These are phyloP conservation scores for Xylaria sp. DNA, from an alignment of 2,329 filamentous ascomycete genomes.

Conservation along the genomic window DNA sequence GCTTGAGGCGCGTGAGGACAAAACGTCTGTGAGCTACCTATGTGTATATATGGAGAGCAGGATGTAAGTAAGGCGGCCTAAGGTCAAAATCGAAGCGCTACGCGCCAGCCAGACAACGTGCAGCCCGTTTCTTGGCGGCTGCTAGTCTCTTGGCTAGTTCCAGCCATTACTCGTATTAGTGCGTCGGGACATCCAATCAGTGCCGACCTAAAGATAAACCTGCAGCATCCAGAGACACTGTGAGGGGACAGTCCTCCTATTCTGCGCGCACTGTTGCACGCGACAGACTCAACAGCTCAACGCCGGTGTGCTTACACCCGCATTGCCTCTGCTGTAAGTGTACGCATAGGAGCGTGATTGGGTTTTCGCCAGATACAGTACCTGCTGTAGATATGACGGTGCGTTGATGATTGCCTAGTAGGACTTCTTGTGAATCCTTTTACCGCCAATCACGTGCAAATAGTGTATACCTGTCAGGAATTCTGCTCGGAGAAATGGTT, in stretches of 20 bases:
- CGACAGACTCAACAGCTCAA: constrained; percentile 21
- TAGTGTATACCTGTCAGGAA: not conserved
- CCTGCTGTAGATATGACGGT: constrained; percentile 8
- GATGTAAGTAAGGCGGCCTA: not conserved
- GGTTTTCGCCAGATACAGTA: not conserved
- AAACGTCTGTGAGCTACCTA: not conserved
- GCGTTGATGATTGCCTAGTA: constrained; percentile 3
- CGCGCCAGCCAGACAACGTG: not conserved
- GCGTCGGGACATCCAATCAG: constrained; percentile 42
- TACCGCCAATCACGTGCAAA: not conserved
- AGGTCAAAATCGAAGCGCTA: not conserved
- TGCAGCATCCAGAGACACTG: constrained; percentile 46
- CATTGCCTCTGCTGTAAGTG: not conserved
- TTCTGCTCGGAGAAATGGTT: not conserved
- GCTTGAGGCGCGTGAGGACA: not conserved
- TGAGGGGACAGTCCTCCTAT: constrained; percentile 44
- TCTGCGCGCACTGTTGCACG: constrained; percentile 26
- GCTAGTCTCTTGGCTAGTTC: constrained; percentile 7
- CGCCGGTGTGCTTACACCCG: not conserved
- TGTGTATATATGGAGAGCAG: not conserved
- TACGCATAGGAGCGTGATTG: too few species aligned
- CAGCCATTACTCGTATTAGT: constrained; percentile 38
- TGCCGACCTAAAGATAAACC: constrained; percentile 46
- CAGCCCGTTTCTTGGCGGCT: constrained; percentile 23
- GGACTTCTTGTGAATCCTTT: not conserved